Percentiles rank a stretch among this genome's conserved stretches.
Evolutionary conservation across 2,329 filamentous ascomycete genomes (phyloP).

Genomic region (Teratosphaeria zuluensis): DNA sequence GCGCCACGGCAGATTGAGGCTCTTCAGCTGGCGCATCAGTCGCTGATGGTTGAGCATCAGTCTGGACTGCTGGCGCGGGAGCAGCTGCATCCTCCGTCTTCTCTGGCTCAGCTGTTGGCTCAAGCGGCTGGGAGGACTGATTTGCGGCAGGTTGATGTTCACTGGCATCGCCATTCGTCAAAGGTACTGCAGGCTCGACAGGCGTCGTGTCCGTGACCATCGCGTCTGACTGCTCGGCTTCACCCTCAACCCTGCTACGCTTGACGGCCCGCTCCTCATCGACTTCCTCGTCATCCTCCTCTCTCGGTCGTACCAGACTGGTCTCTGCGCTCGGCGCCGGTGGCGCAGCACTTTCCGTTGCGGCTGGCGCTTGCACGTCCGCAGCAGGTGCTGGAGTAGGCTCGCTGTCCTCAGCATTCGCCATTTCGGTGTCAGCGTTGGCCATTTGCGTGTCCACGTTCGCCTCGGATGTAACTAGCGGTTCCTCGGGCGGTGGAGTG

Average conservation of each 20-base stretch:
- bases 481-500: slow-evolving; percentile 33
- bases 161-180: not conserved
- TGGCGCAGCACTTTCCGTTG: not conserved
- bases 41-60: not conserved
- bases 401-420: not conserved
- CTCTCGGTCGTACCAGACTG: slow-evolving; percentile 55
- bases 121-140: not conserved
- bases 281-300: slow-evolving; percentile 53
- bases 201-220: not conserved
- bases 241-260: slow-evolving; percentile 61
- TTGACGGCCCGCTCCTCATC: slow-evolving; percentile 62
- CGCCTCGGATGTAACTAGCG: slow-evolving; percentile 21
- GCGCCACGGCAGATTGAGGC: not conserved
- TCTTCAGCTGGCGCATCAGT: not conserved
- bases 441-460: slow-evolving; percentile 20
- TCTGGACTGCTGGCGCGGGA: not conserved
- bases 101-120: not conserved
- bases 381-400: not conserved
- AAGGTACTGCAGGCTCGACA: not conserved
- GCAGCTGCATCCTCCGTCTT: not conserved
- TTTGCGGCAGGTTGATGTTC: not conserved
- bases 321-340: slow-evolving; percentile 41
- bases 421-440: not conserved
- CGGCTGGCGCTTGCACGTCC: not conserved
- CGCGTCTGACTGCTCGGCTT: not conserved